Conservation (phyloP, 2,329 filamentous ascomycete species). For the Sclerotinia trifoliorum region DNA sequence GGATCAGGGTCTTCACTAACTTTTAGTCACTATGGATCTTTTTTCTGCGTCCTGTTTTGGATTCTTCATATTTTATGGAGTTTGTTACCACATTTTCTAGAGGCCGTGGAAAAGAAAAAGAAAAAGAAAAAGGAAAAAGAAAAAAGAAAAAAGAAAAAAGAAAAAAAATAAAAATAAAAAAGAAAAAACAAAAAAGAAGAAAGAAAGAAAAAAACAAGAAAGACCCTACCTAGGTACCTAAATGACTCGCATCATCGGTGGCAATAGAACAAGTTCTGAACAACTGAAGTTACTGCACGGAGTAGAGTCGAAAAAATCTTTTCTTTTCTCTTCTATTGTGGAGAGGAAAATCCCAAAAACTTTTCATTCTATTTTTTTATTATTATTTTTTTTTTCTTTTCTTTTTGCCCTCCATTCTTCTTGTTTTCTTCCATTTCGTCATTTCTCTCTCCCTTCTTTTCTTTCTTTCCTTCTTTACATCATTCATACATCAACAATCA, state of each 20-base stretch:
- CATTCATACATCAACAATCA: neutral
- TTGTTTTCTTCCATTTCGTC: neutral
- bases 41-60: too few species aligned
- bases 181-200: too few species aligned
- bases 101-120: too few species aligned
- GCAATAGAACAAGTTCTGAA: neutral
- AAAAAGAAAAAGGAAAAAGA: too few species aligned
- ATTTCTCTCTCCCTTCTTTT: neutral
- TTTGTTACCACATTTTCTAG: too few species aligned
- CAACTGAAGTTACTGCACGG: neutral
- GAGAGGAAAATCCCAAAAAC: neutral
- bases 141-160: too few species aligned
- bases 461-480: neutral
- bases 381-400: neutral
- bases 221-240: neutral
- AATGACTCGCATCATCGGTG: conserved; percentile 20
- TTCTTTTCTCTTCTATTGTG: conserved; percentile 5
- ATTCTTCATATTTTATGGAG: neutral
- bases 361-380: neutral
- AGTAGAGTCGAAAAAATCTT: neutral
- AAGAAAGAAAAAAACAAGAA: neutral
- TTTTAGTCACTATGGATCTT: too few species aligned
- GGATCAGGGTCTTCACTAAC: neutral
- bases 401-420: neutral
- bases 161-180: too few species aligned